Evolutionary conservation across 441 rosid species (phyloP).

Genomic region (Gossypium armourianum): DNA sequence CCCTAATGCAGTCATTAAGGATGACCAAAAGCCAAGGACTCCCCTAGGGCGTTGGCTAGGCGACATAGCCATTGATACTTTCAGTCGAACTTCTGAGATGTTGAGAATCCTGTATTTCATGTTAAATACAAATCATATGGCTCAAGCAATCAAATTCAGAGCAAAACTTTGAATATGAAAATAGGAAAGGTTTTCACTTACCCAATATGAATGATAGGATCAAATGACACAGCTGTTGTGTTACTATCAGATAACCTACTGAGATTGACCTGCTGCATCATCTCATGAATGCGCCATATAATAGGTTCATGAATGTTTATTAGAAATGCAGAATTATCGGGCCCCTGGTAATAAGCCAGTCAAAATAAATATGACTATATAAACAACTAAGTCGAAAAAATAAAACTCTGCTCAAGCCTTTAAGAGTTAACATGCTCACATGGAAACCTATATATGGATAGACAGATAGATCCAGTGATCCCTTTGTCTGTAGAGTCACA

Average conservation of each 20-base stretch:
- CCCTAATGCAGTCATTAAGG: constrained; percentile 96
- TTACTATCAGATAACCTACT: constrained; percentile 51
- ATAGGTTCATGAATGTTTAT: constrained; percentile 91
- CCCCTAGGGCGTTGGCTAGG: constrained; percentile 93
- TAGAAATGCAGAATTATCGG: constrained; percentile 67
- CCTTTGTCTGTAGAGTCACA: constrained; percentile 67
- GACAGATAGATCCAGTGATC: constrained; percentile 64
- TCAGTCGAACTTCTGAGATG: constrained; percentile 83
- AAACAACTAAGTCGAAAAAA: neutral
- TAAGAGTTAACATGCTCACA: constrained; percentile 31
- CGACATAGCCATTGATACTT: constrained; percentile 92
- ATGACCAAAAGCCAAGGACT: constrained; percentile 95
- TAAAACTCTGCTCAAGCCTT: neutral
- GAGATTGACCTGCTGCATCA: constrained; percentile 81
- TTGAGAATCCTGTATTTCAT: constrained; percentile 57
- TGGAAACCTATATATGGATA: constrained; percentile 82
- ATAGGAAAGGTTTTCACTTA: constrained; percentile 24
- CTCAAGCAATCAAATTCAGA: neutral
- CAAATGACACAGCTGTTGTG: constrained; percentile 83
- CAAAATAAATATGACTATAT: constrained; percentile 17
- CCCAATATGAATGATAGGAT: constrained; percentile 93
- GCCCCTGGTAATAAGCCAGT: constrained; percentile 47
- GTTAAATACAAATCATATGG: constrained; percentile 3
- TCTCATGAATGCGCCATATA: constrained; percentile 97
- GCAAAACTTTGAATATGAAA: neutral